Evolutionary conservation across 768 basidiomycete genomes (phyloP).

Genomic region (Tricholoma flavovirens): DNA sequence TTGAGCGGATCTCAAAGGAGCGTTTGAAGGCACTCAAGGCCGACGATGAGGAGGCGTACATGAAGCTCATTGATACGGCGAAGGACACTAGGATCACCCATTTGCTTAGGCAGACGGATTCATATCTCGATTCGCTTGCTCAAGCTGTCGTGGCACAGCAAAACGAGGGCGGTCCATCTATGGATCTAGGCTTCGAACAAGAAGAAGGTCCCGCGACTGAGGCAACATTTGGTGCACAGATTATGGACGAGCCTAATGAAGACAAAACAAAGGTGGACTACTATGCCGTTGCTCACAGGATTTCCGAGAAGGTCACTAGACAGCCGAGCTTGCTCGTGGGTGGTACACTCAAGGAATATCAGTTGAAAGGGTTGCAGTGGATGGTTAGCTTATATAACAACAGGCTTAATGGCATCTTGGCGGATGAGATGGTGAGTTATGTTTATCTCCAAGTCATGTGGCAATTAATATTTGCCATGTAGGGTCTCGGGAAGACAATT

Average conservation of each 20-base stretch:
- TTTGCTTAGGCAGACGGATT: slow-evolving; percentile 87
- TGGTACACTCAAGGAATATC: slow-evolving; percentile 91
- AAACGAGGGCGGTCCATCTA: slow-evolving; percentile 50
- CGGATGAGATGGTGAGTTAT: slow-evolving; percentile 80
- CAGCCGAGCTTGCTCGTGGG: slow-evolving; percentile 77
- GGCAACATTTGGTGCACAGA: slow-evolving; percentile 84
- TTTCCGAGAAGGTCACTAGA: slow-evolving; percentile 75
- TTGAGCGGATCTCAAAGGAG: slow-evolving; percentile 94
- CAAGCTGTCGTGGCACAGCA: slow-evolving; percentile 94
- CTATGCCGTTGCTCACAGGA: slow-evolving; percentile 90
- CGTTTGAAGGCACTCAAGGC: slow-evolving; percentile 96
- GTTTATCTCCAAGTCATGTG: background rate
- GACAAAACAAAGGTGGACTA: slow-evolving; percentile 85
- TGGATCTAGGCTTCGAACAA: slow-evolving; percentile 43
- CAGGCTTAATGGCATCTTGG: slow-evolving; percentile 88
- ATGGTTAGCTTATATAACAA: slow-evolving; percentile 99
- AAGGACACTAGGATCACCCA: slow-evolving; percentile 99
- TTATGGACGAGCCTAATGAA: slow-evolving; percentile 53
- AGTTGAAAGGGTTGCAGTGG: slow-evolving; percentile 94
- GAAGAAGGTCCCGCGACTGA: slow-evolving; percentile 79
- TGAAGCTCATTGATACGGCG: slow-evolving; percentile 97
- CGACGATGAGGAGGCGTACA: slow-evolving; percentile 99
- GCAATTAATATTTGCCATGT: slow-evolving; percentile 8
- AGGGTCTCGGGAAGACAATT: slow-evolving; percentile 95
- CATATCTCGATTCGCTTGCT: slow-evolving; percentile 91